Base-by-base conservation (phyloP, 805 yeast genomes). In the Candida taoyuanica region DNA sequence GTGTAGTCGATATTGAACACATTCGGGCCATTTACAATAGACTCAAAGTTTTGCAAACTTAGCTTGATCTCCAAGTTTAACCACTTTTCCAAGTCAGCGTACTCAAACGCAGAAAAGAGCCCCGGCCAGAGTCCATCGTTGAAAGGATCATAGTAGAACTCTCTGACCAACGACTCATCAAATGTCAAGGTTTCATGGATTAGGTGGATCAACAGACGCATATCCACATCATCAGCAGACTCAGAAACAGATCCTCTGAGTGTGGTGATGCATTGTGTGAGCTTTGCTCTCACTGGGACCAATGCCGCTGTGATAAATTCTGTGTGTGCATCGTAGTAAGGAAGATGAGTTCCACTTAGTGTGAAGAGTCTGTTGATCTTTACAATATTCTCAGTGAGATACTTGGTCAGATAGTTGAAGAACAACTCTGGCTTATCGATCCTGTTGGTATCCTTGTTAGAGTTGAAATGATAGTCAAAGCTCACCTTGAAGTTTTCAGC, bases 401-500 rank as follows among this genome's bases (percentile, higher is more conserved):
- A 75, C 26, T 64, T 65, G 46, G 73, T 70, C n/a, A 68, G 58
- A 43, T 67, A 77, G 16, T 60, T 60, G 43, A 74, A 66, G 23
- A 77, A 74, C 62, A 74, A 65, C 49, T 77, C 81, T 33, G 75
- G 78, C 43, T 64, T 68, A 29, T 66, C 70, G 37, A 68, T 57
- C 41, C 67, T 65, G 52, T 63, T 71, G 3, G 75, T 70, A 3
- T 67, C 71, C 37, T 54, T 64, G 28, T 60, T 53, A 5, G 61
- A 55, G 39, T 68, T 67, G 58, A 77, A 77, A 51, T 77, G 83
- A 54, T 68, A 78, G 28, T 71, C 63, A 52, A 77, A 78, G 35
- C 81, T 64, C 6, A 65, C 52, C 13, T 59, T 53, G 43, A 76
- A 67, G 27, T 74, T 74, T 19, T 65, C 58, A 1, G 78, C 56